Evolutionary conservation across 2,329 filamentous ascomycete genomes (phyloP), one percentile per base, ranked within the genome.

Genomic region (Colletotrichum tropicale): DNA sequence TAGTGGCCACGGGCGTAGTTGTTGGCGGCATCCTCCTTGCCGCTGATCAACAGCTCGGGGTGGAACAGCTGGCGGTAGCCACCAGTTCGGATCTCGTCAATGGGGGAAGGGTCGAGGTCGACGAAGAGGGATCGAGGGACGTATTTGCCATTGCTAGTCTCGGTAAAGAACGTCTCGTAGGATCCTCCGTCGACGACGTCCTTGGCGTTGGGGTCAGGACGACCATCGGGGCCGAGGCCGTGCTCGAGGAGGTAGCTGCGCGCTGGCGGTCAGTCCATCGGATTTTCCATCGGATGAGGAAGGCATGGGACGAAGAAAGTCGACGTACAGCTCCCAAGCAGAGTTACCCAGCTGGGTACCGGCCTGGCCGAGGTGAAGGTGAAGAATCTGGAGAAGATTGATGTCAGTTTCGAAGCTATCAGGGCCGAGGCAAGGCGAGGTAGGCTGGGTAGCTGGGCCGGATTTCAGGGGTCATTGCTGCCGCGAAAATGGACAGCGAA

Each of bases 1-100:
- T 94, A 94, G 87, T 94, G 93, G 74, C 93, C 93, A 87, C 93
- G 93, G 80, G 93, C 93, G 82, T 94, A 94, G 89, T 94, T 94
- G 88, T 94, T 94, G 86, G 93, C 92, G 75, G 93, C 93, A 90
- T 94, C 93, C 85, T 94, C 93, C 89, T 94, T 94, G 86, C 93
- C 93, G 84, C 91, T 94, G 83, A 94, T 91, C 82, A 94, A 85
- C 80, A 93, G 88, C 88, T 94, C 93, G 61, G 93, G 93, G 86
- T 94, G 93, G 89, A 94, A 94, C 76, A 94, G 90, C 82, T 92
- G 89, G 80, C 92, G 91, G 87, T 94, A 94, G 78, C 81, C 77
- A 76, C 93, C 92, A 70, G 92, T 94, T 76, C 93, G 91, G 86
- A 94, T 94, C 88, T 94, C 93, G 81, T 94, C 93, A 80, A 94